These are phyloP conservation scores for Acmispon strigosus DNA, from an alignment of 306 rosid genomes.

Conservation along the genomic window DNA sequence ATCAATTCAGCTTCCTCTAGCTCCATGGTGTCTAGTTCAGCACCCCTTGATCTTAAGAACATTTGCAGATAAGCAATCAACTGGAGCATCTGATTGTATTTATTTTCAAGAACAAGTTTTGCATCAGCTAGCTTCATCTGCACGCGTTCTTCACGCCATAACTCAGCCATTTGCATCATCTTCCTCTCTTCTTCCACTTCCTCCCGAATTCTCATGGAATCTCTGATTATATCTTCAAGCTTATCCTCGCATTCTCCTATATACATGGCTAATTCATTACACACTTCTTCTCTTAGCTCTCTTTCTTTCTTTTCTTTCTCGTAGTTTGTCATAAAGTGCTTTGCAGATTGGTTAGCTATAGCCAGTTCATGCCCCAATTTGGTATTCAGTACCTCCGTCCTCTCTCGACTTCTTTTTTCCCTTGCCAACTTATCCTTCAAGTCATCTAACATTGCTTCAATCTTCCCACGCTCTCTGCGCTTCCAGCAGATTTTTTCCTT, in stretches of 20 bases:
- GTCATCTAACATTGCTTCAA: constrained; percentile 18
- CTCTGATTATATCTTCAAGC: constrained; percentile 30
- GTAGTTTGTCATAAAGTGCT: constrained; percentile 26
- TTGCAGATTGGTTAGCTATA: constrained; percentile 23
- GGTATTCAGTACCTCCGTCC: constrained; percentile 24
- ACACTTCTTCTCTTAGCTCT: constrained; percentile 36
- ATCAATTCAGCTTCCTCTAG: constrained; percentile 38
- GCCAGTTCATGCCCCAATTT: constrained; percentile 35
- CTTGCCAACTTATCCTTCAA: constrained; percentile 22
- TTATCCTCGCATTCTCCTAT: constrained; percentile 41
- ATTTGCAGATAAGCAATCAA: constrained; percentile 32
- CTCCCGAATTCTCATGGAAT: constrained; percentile 22
- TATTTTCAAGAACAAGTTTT: constrained; percentile 46
- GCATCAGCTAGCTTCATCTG: constrained; percentile 74
- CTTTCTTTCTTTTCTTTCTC: constrained; percentile 46
- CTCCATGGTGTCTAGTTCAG: constrained; percentile 24
- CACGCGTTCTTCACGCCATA: constrained; percentile 65
- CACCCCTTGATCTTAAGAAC: constrained; percentile 36
- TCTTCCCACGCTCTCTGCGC: constrained; percentile 15
- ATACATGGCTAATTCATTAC: constrained; percentile 33
- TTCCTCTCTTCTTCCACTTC: constrained; percentile 64
- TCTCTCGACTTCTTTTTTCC: constrained; percentile 40
- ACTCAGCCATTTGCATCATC: constrained; percentile 52
- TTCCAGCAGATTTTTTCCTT: constrained; percentile 28
- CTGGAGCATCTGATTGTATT: constrained; percentile 40